Evolutionary conservation across 164 flowering plant species (phyloP), one percentile per base, ranked within the genome.

Genomic region (Vitis rupestris): DNA sequence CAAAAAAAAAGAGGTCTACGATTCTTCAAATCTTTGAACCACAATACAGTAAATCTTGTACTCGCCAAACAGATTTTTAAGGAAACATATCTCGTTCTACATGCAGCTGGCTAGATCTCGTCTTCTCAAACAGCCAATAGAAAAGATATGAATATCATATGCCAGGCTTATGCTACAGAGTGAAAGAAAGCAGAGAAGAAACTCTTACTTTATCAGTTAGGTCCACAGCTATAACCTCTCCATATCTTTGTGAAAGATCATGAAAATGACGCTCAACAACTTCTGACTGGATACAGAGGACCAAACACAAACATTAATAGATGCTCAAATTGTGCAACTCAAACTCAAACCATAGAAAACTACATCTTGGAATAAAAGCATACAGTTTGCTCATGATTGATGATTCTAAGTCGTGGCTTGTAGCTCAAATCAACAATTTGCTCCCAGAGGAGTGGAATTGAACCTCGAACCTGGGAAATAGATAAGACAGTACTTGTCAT

Each of bases 381-480:
- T 86, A 96, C 99, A 66, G 90, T 88, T 69, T 90, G 81, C 68
- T 87, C 97, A 74, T 90, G 90, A 71, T 82, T 77, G 65, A 88
- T 85, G 47, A 96, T 78, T 66, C 75, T 82, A 48, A 91, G 87
- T 9, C 61, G 85, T 69, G 99, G 99, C 76, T 91, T 96, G 68
- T 96, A 96, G 84, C 97, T 96, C 85, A 96, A 81, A 72, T 96
- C 99, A 77, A 96, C 99, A 81, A 96, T 96, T 80, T 96, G 99
- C 88, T 96, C 98, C 99, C 99, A 96, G 31, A 93, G 90, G 67
- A 96, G 91, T 15, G 99, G 99, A 73, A 96, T 87, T 71, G 99
- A 96, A 75, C 99, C 99, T 72, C 99, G 89, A 69, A 91, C 64
- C 99, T 95, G 84, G 48, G 76, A 83, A 48, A 59, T 3, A 68